Evolutionary conservation across 176 grass and related monocot genomes (phyloP).

Genomic region (Cenchrus purpureus): DNA sequence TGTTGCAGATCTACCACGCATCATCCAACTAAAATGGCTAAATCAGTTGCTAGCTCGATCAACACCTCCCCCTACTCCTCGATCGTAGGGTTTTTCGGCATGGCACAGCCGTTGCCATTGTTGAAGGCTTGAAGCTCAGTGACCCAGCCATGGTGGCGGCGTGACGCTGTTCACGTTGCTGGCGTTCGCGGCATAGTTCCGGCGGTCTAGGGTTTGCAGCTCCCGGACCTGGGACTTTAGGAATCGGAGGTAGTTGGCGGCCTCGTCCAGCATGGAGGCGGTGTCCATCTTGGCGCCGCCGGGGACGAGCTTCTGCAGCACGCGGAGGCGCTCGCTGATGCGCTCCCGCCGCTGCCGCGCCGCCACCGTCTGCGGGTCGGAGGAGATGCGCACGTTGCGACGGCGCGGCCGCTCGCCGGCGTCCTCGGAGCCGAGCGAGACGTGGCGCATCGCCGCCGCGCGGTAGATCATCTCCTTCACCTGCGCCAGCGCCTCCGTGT

Average conservation of each 20-base stretch:
- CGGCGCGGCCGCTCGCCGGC: constrained; percentile 57
- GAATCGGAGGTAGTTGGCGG: constrained; percentile 84
- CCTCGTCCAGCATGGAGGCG: constrained; percentile 92
- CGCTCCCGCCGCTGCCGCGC: constrained; percentile 77
- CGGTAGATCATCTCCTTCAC: constrained; percentile 92
- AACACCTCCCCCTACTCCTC: constrained; percentile 17
- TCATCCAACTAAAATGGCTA: constrained; percentile 29
- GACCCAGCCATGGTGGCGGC: background rate
- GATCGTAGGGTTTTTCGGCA: constrained; percentile 57
- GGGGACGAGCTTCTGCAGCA: constrained; percentile 81
- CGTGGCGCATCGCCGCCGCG: constrained; percentile 68
- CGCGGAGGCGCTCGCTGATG: constrained; percentile 76
- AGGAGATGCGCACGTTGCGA: constrained; percentile 81
- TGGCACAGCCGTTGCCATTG: background rate
- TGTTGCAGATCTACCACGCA: background rate
- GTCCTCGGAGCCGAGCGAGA: constrained; percentile 53
- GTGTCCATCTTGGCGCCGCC: constrained; percentile 89
- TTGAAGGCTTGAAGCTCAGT: constrained; percentile 21
- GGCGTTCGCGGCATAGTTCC: constrained; percentile 22
- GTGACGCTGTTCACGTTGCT: background rate
- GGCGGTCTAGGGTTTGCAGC: constrained; percentile 70
- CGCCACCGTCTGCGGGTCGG: constrained; percentile 80
- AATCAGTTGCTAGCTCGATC: constrained; percentile 35
- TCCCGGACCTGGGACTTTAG: constrained; percentile 75
- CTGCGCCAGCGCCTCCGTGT: constrained; percentile 83